Evolutionary conservation across 805 yeast genomes (phyloP).

Genomic region (Komagataella pastoris): DNA sequence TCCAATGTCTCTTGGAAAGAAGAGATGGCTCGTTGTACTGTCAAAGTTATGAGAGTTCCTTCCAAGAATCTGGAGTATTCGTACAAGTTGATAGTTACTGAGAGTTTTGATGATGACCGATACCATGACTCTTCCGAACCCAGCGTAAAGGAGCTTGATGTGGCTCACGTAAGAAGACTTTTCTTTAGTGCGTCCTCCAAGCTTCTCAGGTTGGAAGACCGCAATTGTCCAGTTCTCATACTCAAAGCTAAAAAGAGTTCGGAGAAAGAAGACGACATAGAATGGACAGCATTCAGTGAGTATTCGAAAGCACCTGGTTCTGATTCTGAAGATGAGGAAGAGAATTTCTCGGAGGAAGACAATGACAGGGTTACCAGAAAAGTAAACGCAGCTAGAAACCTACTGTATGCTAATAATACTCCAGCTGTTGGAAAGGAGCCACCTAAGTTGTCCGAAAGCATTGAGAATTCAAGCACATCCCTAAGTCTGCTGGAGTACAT

Average conservation of each 20-base stretch:
- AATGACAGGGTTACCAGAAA: conserved; percentile 13
- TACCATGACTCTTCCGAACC: neutral
- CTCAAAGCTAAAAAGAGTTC: conserved; percentile 27
- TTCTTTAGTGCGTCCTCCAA: neutral
- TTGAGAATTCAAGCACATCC: conserved; percentile 7
- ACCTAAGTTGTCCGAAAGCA: neutral
- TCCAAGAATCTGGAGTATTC: conserved; percentile 52
- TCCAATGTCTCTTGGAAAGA: conserved; percentile 61
- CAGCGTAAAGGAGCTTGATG: neutral
- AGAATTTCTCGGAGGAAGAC: conserved; percentile 12
- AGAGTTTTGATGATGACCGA: neutral
- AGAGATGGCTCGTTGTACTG: conserved; percentile 43
- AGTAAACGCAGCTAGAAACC: conserved; percentile 10
- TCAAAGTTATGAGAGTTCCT: conserved; percentile 35
- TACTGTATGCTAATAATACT: conserved; percentile 1
- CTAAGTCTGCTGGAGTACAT: conserved; percentile 55
- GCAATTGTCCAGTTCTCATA: conserved; percentile 52
- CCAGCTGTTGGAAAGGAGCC: conserved; percentile 2
- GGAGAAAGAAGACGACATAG: conserved; percentile 12
- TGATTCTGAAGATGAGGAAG: conserved; percentile 9
- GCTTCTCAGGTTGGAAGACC: conserved; percentile 41
- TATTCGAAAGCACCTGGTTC: conserved; percentile 14
- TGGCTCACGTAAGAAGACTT: neutral
- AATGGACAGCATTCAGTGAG: conserved; percentile 41
- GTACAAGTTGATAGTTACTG: neutral